Evolutionary conservation across 2,329 filamentous ascomycete species (phyloP), one percentile per base, ranked within the genome.

Genomic region (Aspergillaceae sp.): DNA sequence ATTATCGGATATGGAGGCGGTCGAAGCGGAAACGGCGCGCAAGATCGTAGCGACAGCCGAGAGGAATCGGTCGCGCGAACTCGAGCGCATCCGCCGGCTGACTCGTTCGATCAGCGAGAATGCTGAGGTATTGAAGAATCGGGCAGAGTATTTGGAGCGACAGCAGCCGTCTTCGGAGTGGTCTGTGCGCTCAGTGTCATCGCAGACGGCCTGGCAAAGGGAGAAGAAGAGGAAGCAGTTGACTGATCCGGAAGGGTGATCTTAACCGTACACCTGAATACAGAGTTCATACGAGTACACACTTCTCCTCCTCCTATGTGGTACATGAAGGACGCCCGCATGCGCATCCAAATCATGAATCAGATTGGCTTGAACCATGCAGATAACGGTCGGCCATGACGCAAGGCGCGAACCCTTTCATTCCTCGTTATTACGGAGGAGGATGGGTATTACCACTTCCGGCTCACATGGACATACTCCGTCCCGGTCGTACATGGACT

Each of bases 21-120:
- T 51, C 6, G 59, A 62, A 46, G 27, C 57, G 11, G 46, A 59
- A 41, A 56, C 51, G 7, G 42, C 54, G 26, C 52, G 51, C 35
- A 45, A 48, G 32, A 47, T 59, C 34, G 43, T 51, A 29, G 40
- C 45, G 7, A 35, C 48, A 11, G 51, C 48, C n/a, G 56, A 56
- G 28, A 45, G 43, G 32, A 62, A 57, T 41, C 36, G 53, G 32
- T 47, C 33, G 7, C 50, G 51, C 5, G 60, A 59, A 44, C 43
- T 51, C 34, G 52, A 51, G 42, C 51, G 47, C 40, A 41, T 59
- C 19, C 51, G 46, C 29, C 40, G 41, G 26, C 30, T 54, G 33
- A 45, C 32, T 4, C 43, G 49, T n/a, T 51, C 44, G 6, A 52
- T 61, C n/a, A 38, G 41, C 5, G 42, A 52, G 45, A 48, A 48